Evolutionary conservation across 306 rosid species (phyloP).

Genomic region (Malus sieversii): DNA sequence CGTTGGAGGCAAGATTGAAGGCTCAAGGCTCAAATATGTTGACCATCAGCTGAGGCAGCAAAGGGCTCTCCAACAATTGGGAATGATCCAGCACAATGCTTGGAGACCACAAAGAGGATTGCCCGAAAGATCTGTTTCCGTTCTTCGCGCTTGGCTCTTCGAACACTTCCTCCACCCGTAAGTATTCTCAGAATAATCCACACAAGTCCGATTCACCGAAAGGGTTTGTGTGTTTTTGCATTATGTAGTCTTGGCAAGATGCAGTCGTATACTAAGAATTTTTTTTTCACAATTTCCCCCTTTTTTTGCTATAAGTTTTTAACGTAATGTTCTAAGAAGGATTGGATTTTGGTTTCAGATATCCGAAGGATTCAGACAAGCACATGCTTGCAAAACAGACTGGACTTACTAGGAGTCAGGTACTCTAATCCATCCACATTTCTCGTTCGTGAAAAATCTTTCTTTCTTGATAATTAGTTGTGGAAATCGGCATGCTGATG

Average conservation of each 20-base stretch:
- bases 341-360: conserved; percentile 37
- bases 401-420: conserved; percentile 98
- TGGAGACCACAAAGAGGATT: conserved; percentile 99
- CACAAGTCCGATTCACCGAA: neutral
- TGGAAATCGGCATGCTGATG: neutral
- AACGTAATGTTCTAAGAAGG: neutral
- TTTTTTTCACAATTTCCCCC: neutral
- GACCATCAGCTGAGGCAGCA: conserved; percentile 90
- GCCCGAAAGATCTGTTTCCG: conserved; percentile 94
- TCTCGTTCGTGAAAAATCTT: neutral
- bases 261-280: neutral
- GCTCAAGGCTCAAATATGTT: conserved; percentile 79
- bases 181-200: conserved; percentile 12
- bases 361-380: conserved; percentile 95
- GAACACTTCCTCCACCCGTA: conserved; percentile 99
- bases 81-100: conserved; percentile 98
- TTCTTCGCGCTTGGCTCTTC: conserved; percentile 97
- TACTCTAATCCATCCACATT: conserved; percentile 5
- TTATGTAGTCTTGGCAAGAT: neutral
- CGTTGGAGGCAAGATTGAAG: conserved; percentile 62
- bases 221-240: neutral
- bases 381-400: conserved; percentile 95
- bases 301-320: neutral
- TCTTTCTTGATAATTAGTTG: neutral
- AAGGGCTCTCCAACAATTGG: conserved; percentile 88